Percentiles rank a stretch among this genome's conserved stretches.
phyloP scores from a whole-genome alignment of 192 early-diverging fungal genomes.

The Funneliformis mosseae region DNA sequence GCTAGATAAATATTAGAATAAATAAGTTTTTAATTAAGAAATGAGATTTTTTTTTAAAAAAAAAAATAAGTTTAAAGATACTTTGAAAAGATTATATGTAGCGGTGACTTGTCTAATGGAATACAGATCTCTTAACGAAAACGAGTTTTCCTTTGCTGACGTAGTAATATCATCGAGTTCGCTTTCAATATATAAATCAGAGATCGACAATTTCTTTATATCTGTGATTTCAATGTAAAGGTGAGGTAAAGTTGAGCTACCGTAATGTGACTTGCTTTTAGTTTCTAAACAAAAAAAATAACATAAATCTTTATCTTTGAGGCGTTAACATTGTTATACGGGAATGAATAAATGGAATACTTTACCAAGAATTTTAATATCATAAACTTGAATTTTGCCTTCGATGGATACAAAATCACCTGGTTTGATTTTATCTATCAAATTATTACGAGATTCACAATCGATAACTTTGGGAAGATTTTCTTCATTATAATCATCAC shows the following conservation, averaged over 20 bases:
- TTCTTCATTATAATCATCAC: conserved; percentile 68
- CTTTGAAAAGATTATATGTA: conserved; percentile 13
- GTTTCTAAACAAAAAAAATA: neutral
- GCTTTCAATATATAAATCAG: neutral
- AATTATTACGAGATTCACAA: conserved; percentile 71
- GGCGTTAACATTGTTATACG: neutral
- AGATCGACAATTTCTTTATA: conserved; percentile 9
- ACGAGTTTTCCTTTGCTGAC: neutral
- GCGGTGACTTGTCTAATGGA: neutral
- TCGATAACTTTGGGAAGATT: conserved; percentile 81
- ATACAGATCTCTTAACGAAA: conserved; percentile 2
- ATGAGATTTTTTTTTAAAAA: neutral
- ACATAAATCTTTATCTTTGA: neutral
- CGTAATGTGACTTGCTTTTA: neutral
- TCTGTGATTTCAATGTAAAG: neutral
- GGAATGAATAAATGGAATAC: neutral
- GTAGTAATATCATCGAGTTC: too few relatives aligned
- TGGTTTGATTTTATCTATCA: conserved; percentile 78
- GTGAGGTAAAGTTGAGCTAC: neutral
- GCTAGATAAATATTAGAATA: conserved; percentile 26
- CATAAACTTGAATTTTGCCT: conserved; percentile 73
- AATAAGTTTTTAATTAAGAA: neutral
- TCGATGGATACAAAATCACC: conserved; percentile 80
- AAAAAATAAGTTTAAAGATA: neutral
- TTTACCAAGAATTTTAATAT: conserved; percentile 6